Evolutionary conservation across 257 asterid genomes (phyloP), one percentile per base, ranked within the genome.

Genomic region (Solanum bukasovii): DNA sequence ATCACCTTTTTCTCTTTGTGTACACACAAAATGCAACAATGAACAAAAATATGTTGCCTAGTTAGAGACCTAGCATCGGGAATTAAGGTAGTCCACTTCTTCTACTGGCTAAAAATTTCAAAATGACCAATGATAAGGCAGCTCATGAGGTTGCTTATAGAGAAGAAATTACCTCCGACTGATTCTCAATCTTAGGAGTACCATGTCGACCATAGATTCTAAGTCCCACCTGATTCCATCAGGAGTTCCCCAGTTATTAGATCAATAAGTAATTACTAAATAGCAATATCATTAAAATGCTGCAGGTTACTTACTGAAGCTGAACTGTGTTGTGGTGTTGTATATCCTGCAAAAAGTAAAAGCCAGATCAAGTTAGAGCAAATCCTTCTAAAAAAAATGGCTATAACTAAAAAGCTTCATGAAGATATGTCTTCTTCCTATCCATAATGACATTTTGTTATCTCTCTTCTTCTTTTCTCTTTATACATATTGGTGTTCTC

Each of bases 241-340:
- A 84, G 86, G 87, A 84, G 78, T 88, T 84, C 88, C 61, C 74
- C 82, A 82, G 85, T 79, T 46, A 46, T 81, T 87, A 88, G 65
- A 63, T 82, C 82, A 61, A 14, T 4, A 75, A 90, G 87, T 85
- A 83, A 72, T 74, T 42, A 83, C 40, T 21, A 87, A 46, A 27
- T 37, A 81, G 25, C 16, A 79, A 33, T 52, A 37, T 29, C 61
- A 40, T 83, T 31, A 33, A 33, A 87, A 56, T 74, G 83, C 46
- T 34, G 70, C 42, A 88, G 88, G 92, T 72, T 88, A 52, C 99
- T 94, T 93, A 97, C 99, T 44, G 98, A 73, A 77, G 90, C 91
- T 34, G 98, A 72, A 90, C 75, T 92, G 84, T 89, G 93, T 68
- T 92, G 94, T 87, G 92, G 93, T 86, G 92, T 84, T 81, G 88